Evolutionary conservation across 2,329 filamentous ascomycete species (phyloP).

Genomic region (Fonsecaea pugnacius): DNA sequence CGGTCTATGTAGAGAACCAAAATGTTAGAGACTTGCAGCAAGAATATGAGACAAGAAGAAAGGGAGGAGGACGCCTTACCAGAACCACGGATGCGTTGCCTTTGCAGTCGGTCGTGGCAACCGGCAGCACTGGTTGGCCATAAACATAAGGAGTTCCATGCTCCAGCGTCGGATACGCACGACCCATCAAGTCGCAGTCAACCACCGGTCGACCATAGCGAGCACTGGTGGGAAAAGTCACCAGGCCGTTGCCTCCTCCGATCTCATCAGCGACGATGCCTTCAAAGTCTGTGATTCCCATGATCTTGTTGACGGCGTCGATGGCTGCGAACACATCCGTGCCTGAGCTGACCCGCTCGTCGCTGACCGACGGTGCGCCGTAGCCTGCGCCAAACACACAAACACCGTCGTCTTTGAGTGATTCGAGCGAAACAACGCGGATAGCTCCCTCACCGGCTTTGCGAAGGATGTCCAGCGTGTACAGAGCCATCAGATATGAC

Average conservation of each 20-base stretch:
- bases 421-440: slow-evolving; percentile 48
- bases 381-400: slow-evolving; percentile 54
- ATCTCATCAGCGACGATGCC: slow-evolving; percentile 45
- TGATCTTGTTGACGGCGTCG: slow-evolving; percentile 45
- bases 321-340: slow-evolving; percentile 40
- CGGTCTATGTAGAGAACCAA: slow-evolving; percentile 20
- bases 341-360: slow-evolving; percentile 39
- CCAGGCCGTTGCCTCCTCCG: slow-evolving; percentile 47
- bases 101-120: slow-evolving; percentile 48
- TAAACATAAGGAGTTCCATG: slow-evolving; percentile 52
- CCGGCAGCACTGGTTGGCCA: slow-evolving; percentile 47
- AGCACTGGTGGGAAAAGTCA: slow-evolving; percentile 39
- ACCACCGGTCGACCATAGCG: slow-evolving; percentile 48
- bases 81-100: slow-evolving; percentile 45
- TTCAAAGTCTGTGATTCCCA: slow-evolving; percentile 43
- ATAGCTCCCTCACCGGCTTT: slow-evolving; percentile 44
- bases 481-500: slow-evolving; percentile 53
- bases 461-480: slow-evolving; percentile 47
- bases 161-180: slow-evolving; percentile 54
- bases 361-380: slow-evolving; percentile 44
- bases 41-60: neutral
- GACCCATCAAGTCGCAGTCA: slow-evolving; percentile 56
- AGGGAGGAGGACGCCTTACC: slow-evolving; percentile 9
- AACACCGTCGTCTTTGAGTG: slow-evolving; percentile 46
- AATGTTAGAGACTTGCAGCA: neutral